Percentiles rank a stretch among this genome's conserved stretches.
Evolutionary conservation across 768 basidiomycete genomes (phyloP).

Genomic region (Cubamyces lactineus): DNA sequence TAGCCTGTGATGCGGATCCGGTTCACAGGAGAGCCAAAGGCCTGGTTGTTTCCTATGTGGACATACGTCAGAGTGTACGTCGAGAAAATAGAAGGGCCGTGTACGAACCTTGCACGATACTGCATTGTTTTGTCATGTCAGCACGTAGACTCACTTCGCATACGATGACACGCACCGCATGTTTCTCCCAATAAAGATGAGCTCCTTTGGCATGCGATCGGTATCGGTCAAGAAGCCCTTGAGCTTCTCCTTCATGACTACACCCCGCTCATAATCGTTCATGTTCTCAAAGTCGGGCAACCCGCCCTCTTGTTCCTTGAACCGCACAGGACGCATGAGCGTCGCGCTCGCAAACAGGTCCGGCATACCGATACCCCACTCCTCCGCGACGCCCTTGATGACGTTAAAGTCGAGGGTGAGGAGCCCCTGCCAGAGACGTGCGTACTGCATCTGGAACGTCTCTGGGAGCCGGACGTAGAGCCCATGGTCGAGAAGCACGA

Average conservation of each 20-base stretch:
- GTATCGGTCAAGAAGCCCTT: constrained; percentile 72
- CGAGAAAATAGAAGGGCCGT: neutral
- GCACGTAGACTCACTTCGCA: too few relatives aligned
- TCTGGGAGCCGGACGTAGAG: constrained; percentile 77
- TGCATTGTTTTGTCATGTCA: neutral
- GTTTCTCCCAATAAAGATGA: constrained; percentile 76
- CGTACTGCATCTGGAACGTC: constrained; percentile 75
- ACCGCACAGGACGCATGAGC: constrained; percentile 62
- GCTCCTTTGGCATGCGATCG: constrained; percentile 75
- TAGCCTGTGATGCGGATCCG: constrained; percentile 87
- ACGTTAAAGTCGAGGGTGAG: constrained; percentile 56
- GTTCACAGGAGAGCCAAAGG: constrained; percentile 84
- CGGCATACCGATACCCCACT: constrained; percentile 73
- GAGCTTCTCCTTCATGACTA: constrained; percentile 67
- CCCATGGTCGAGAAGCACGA: constrained; percentile 92
- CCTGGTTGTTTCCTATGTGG: constrained; percentile 63
- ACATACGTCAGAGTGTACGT: neutral
- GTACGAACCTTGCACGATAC: constrained; percentile 40
- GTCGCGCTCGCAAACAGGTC: constrained; percentile 77
- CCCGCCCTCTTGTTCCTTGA: constrained; percentile 34
- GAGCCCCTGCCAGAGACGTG: constrained; percentile 72
- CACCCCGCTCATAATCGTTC: constrained; percentile 70
- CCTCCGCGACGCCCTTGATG: constrained; percentile 52
- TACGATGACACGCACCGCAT: constrained; percentile 52
- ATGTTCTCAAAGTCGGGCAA: constrained; percentile 36